Percentiles rank a stretch among this genome's conserved stretches.
phyloP scores from a whole-genome alignment of 2,329 filamentous ascomycete genomes.

The Plenodomus biglobosus region DNA sequence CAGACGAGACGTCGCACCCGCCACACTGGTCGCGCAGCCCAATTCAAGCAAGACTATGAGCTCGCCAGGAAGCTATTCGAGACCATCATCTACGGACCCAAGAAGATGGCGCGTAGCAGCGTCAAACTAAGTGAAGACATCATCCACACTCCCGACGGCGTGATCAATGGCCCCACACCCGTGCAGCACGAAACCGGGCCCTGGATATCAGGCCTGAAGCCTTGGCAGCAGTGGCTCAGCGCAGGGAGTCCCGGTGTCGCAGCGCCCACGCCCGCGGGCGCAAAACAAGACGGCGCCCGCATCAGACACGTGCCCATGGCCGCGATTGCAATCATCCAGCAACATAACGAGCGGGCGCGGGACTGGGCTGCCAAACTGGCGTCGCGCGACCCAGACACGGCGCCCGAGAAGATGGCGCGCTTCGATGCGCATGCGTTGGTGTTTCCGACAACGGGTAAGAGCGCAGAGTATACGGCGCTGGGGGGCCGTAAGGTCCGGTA shows the following conservation, averaged over 20 bases:
- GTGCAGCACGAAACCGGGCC: constrained; percentile 8
- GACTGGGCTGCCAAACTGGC: neutral
- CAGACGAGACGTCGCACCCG: too few species aligned
- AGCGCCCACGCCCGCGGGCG: neutral
- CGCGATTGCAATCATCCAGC: constrained; percentile 26
- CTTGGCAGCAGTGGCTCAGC: constrained; percentile 33
- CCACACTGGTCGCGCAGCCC: neutral
- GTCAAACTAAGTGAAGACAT: neutral
- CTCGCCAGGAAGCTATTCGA: constrained; percentile 5
- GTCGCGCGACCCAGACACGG: neutral
- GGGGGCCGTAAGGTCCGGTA: constrained; percentile 1
- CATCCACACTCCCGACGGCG: constrained; percentile 11
- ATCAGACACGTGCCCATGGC: constrained; percentile 25
- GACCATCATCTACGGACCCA: neutral
- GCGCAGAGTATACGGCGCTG: neutral
- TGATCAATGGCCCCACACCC: neutral
- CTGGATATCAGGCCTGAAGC: constrained; percentile 26
- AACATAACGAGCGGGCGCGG: constrained; percentile 21
- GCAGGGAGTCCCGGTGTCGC: constrained; percentile 21
- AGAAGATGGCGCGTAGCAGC: neutral
- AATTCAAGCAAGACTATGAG: constrained; percentile 4
- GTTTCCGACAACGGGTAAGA: neutral
- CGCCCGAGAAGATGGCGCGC: neutral
- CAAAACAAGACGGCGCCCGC: neutral
- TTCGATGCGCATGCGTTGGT: constrained; percentile 3